A percentile compares a stretch with the other conserved stretches of the same genome.
Conservation (phyloP, 257 asterid species). For the Rehmannia glutinosa region DNA sequence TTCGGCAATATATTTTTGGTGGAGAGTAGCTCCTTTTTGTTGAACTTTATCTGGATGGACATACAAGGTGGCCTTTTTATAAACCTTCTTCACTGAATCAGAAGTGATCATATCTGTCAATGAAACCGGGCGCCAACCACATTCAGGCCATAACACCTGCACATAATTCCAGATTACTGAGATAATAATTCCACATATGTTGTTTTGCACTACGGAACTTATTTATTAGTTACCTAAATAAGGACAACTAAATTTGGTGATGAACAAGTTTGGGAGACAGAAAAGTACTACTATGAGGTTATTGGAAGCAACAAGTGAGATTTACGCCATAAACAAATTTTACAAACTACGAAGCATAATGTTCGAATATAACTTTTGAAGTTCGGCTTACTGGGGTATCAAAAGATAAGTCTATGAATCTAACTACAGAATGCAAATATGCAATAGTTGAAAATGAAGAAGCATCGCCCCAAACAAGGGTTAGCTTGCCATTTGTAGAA, state of each 20-base stretch:
- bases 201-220: neutral
- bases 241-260: neutral
- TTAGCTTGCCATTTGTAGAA: neutral
- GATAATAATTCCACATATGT: neutral
- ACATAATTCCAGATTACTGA: neutral
- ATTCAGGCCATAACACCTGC: slow-evolving; percentile 63
- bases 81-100: slow-evolving; percentile 58
- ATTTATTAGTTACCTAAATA: neutral
- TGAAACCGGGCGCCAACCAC: slow-evolving; percentile 72
- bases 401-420: too few species aligned
- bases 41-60: slow-evolving; percentile 85
- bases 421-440: too few species aligned
- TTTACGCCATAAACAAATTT: neutral
- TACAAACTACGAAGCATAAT: neutral
- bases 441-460: neutral
- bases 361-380: neutral
- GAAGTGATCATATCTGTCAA: slow-evolving; percentile 67
- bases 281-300: neutral
- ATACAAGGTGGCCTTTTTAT: slow-evolving; percentile 47
- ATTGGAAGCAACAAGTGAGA: neutral
- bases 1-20: slow-evolving; percentile 69
- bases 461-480: neutral
- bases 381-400: too few species aligned
- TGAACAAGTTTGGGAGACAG: neutral
- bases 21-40: slow-evolving; percentile 60